Base-by-base conservation (phyloP, 2,329 filamentous ascomycete genomes). In the Hypoxylon sp. region DNA sequence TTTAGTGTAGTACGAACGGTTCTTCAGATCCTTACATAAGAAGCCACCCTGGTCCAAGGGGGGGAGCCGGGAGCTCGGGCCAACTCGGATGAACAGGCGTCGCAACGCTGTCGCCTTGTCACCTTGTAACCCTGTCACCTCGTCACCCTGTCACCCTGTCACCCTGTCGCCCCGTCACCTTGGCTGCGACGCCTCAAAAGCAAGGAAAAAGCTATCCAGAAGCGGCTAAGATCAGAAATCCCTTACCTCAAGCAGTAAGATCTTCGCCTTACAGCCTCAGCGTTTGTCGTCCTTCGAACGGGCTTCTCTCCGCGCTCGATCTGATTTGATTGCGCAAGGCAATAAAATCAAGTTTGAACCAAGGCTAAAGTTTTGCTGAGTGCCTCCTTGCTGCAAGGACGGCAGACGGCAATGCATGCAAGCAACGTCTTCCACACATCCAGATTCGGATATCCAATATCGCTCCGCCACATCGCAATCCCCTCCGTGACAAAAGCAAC, bases 391-490 rank as follows among this genome's bases (percentile, higher is more conserved):
- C 39, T 44, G 42, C 42, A 55, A 44, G 24, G 10, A 42, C n/a
- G 10, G 19, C 13, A 46, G n/a, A 32, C 24, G n/a, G n/a, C n/a
- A n/a, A n/a, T n/a, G n/a, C 53, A n/a, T 35, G 27, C 53, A n/a
- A 42, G 15, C 37, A 27, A 27, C 24, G 24, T 27, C 24, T 27
- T 27, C 24, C 24, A 5, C 24, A 27, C 24, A n/a, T 19, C 37
- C 47, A 47, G 15, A 15, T 32, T 21, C 5, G 5, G 24, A 44
- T 27, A 55, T 55, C 62, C 73, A 69, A 67, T 72, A 51, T 35
- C 68, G 46, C 80, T 82, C 67, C 79, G 76, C 31, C 80, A 82
- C 72, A 72, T 83, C 63, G 78, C 80, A 70, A 76, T 83, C 48
- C 78, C 76, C 19, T 75, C 75, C 75, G 37, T 59, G 55, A 57